Percentiles rank a stretch among this genome's conserved stretches.
Evolutionary conservation across 306 rosid genomes (phyloP).

Genomic region (Lathyrus tuberosus): DNA sequence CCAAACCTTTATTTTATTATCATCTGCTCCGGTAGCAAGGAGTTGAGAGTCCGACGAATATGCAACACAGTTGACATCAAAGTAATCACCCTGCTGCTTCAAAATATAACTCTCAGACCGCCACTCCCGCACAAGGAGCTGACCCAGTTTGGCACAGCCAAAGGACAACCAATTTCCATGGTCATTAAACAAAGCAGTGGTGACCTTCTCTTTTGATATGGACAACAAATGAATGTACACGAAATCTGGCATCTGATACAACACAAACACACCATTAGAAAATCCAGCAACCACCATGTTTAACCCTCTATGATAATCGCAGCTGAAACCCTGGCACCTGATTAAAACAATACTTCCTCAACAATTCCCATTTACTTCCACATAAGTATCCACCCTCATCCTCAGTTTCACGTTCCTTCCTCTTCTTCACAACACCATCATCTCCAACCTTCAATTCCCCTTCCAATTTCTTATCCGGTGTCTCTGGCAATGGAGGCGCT

Average conservation of each 20-base stretch:
- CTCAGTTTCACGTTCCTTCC: conserved; percentile 48
- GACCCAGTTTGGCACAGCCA: conserved; percentile 91
- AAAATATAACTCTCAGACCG: conserved; percentile 84
- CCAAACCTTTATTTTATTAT: conserved; percentile 99
- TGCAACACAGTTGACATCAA: conserved; percentile 85
- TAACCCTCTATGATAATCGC: conserved; percentile 82
- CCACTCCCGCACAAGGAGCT: conserved; percentile 98
- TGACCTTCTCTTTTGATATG: conserved; percentile 82
- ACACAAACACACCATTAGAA: conserved; percentile 80
- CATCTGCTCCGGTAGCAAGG: conserved; percentile 96
- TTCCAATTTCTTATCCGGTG: conserved; percentile 65
- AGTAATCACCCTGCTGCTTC: conserved; percentile 98
- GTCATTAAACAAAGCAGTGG: conserved; percentile 76
- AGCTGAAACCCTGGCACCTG: conserved; percentile 68
- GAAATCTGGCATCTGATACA: conserved; percentile 94
- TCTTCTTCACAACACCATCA: conserved; percentile 53
- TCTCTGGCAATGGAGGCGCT: conserved; percentile 61
- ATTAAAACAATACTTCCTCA: conserved; percentile 70
- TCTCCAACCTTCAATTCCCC: conserved; percentile 46
- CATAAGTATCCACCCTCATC: conserved; percentile 57
- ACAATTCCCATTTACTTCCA: conserved; percentile 72
- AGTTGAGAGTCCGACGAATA: conserved; percentile 84
- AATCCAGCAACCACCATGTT: conserved; percentile 84
- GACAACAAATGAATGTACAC: conserved; percentile 80
- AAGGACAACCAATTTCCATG: conserved; percentile 89